phyloP scores from a whole-genome alignment of 352 stramenopile species.

The Pythium rishiriense region DNA sequence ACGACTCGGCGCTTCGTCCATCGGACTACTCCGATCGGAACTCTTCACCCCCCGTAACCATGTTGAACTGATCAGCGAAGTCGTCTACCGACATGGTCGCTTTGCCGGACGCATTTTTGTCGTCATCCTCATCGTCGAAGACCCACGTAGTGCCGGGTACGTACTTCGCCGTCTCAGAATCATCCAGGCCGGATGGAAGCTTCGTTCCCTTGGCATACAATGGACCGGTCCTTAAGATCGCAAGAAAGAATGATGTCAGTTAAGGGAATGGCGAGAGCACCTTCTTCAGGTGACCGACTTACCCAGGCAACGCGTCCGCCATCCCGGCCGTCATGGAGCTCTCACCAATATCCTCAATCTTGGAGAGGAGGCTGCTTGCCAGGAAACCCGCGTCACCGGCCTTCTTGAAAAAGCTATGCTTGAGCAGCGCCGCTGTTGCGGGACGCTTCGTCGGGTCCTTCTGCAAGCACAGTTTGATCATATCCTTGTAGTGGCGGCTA shows the following conservation, averaged over 20 bases:
- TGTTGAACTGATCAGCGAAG: conserved; percentile 88
- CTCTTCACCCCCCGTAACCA: conserved; percentile 82
- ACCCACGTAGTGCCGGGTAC: conserved; percentile 89
- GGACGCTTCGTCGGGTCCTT: conserved; percentile 87
- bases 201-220: conserved; percentile 85
- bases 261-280: neutral
- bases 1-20: neutral
- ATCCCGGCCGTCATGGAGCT: conserved; percentile 85
- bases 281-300: conserved; percentile 13
- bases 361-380: conserved; percentile 61
- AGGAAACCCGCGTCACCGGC: conserved; percentile 70
- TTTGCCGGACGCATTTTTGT: conserved; percentile 44
- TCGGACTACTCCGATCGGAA: conserved; percentile 73
- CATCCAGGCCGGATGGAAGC: conserved; percentile 51
- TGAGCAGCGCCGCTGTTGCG: conserved; percentile 77
- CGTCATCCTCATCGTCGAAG: conserved; percentile 78
- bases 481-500: conserved; percentile 84
- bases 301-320: conserved; percentile 80
- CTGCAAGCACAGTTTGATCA: conserved; percentile 88
- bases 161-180: conserved; percentile 76
- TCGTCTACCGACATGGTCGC: conserved; percentile 81
- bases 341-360: conserved; percentile 88
- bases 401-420: conserved; percentile 91
- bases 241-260: conserved; percentile 1
- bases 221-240: conserved; percentile 54